Conservation (phyloP, 139 green algal species). For the Choricystis sp. region DNA sequence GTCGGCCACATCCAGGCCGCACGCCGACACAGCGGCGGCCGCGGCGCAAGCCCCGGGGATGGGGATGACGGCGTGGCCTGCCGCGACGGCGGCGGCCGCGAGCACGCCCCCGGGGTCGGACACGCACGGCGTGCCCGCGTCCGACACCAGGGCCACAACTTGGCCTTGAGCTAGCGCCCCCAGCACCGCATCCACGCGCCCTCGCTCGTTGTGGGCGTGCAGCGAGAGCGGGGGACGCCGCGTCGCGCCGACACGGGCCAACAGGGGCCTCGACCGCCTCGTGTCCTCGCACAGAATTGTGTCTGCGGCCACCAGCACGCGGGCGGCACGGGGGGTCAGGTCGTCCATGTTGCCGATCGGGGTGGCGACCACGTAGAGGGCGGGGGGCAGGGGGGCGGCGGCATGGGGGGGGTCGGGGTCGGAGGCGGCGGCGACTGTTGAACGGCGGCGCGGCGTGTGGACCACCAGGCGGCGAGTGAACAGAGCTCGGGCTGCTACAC, state of each 20-base stretch:
- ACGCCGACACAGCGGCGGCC: conserved; percentile 53
- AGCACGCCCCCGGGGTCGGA: conserved; percentile 68
- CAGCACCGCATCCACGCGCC: conserved; percentile 33
- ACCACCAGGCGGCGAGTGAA: no score
- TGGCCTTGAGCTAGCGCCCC: conserved; percentile 28
- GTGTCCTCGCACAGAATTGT: conserved; percentile 80
- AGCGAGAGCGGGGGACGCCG: conserved; percentile 25
- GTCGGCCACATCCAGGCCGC: conserved; percentile 37
- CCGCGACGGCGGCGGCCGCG: conserved; percentile 22
- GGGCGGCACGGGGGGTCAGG: conserved; percentile 51
- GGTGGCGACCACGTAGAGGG: conserved; percentile 56
- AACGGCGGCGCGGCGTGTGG: no score
- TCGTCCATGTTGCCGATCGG: conserved; percentile 76
- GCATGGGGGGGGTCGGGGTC: not conserved
- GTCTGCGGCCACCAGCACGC: conserved; percentile 31
- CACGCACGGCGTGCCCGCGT: conserved; percentile 73
- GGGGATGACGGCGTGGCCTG: conserved; percentile 34
- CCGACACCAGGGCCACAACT: conserved; percentile 69
- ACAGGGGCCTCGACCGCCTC: conserved; percentile 53
- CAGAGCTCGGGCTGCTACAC: no score
- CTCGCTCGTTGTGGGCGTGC: conserved; percentile 76
- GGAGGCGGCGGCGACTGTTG: no score
- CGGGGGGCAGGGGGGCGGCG: conserved; percentile 8
- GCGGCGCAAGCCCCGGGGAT: conserved; percentile 67
- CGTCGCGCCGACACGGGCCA: conserved; percentile 28